A percentile compares a stretch with the other conserved stretches of the same genome.
Evolutionary conservation across 176 grass and related monocot species (phyloP).

Genomic region (Puya raimondii): DNA sequence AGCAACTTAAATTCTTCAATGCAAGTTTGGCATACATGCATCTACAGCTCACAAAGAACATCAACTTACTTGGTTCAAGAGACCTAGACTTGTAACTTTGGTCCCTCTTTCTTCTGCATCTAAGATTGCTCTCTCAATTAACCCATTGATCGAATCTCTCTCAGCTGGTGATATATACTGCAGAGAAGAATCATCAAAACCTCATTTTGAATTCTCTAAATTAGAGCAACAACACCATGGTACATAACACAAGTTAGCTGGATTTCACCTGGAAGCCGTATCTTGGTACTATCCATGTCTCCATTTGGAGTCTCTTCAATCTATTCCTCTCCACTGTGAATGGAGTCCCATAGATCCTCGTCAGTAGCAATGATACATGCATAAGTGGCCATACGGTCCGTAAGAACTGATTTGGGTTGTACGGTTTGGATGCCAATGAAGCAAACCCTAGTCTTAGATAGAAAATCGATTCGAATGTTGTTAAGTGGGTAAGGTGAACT

Average conservation of each 20-base stretch:
- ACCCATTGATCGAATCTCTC: constrained; percentile 10
- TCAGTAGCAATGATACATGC: constrained; percentile 6
- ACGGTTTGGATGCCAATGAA: constrained; percentile 38
- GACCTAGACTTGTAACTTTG: constrained; percentile 39
- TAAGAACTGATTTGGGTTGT: neutral
- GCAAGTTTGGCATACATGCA: neutral
- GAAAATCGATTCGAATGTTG: constrained; percentile 30
- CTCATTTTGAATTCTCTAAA: neutral
- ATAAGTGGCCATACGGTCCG: neutral
- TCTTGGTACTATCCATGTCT: constrained; percentile 54
- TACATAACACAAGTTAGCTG: neutral
- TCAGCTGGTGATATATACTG: constrained; percentile 37
- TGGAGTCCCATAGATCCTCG: neutral
- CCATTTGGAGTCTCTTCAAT: constrained; percentile 24
- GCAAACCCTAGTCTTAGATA: constrained; percentile 39
- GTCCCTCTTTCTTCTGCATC: constrained; percentile 54
- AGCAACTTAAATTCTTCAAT: neutral
- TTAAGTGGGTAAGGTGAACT: constrained; percentile 69
- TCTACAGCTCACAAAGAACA: neutral
- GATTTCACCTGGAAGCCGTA: constrained; percentile 35
- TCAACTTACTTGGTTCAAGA: constrained; percentile 55
- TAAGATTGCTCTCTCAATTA: constrained; percentile 37
- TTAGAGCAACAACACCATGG: neutral
- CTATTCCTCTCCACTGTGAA: constrained; percentile 40
- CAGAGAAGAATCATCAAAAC: neutral